These are phyloP conservation scores for Candida vartiovaarae DNA, from an alignment of 805 yeast genomes.

Conservation along the genomic window DNA sequence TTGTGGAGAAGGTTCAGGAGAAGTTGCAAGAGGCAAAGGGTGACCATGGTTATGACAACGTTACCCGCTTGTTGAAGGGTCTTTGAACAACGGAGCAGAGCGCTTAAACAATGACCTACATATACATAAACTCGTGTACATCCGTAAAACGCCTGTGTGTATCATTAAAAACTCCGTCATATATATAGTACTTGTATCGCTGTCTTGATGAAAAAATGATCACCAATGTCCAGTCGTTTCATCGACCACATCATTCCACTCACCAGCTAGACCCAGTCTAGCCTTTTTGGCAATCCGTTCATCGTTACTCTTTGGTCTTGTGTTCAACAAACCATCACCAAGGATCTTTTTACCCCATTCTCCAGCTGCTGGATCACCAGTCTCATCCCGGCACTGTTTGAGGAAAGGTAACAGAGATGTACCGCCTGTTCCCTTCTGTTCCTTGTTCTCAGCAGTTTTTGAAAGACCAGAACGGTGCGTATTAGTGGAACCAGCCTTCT, in stretches of 20 bases:
- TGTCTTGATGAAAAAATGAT: background rate
- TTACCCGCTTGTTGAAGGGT: constrained; percentile 49
- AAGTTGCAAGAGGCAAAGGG: constrained; percentile 42
- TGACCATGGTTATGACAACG: constrained; percentile 51
- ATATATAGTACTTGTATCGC: too few species aligned
- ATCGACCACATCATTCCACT: constrained; percentile 22
- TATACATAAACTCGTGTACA: too few species aligned
- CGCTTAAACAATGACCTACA: too few species aligned
- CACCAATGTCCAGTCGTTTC: constrained; percentile 30
- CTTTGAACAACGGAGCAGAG: background rate
- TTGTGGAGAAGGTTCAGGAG: constrained; percentile 46
- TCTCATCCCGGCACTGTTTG: constrained; percentile 94
- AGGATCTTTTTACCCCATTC: constrained; percentile 78
- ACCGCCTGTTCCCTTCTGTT: constrained; percentile 87
- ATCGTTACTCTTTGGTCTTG: constrained; percentile 11
- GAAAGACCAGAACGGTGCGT: constrained; percentile 59
- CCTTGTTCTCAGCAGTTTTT: constrained; percentile 42
- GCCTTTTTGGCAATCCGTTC: constrained; percentile 18
- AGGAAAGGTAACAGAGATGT: constrained; percentile 85
- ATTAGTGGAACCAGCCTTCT: constrained; percentile 44
- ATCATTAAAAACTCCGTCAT: too few species aligned
- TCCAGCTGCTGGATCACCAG: constrained; percentile 91
- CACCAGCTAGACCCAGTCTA: constrained; percentile 28
- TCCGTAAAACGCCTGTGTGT: too few species aligned
- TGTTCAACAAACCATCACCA: constrained; percentile 39